These are phyloP conservation scores for Fusarium sulawesiense DNA, from an alignment of 2,329 filamentous ascomycete species.

Conservation along the genomic window DNA sequence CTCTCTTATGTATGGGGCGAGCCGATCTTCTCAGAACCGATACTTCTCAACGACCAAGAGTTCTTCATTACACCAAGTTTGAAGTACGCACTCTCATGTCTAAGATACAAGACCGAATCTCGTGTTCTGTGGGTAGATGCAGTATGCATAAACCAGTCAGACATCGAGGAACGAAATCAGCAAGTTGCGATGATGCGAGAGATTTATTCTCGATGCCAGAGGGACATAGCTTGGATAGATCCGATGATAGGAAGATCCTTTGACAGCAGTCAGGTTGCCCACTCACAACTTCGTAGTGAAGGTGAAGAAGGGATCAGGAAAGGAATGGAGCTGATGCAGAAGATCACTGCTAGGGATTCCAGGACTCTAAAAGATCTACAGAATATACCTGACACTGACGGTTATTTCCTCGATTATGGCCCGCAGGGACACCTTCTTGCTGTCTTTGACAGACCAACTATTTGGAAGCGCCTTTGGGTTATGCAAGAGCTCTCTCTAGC, in stretches of 20 bases:
- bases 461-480: constrained; percentile 24
- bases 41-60: not conserved
- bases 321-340: constrained; percentile 3
- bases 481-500: constrained; percentile 31
- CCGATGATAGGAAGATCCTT: not conserved
- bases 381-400: rapidly evolving
- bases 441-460: not conserved
- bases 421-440: not conserved
- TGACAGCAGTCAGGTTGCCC: rapidly evolving
- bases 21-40: not conserved
- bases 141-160: constrained; percentile 30
- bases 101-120: rapidly evolving
- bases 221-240: constrained; percentile 30
- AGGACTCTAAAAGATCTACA: constrained; percentile 10
- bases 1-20: constrained; percentile 35
- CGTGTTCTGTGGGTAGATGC: constrained; percentile 30
- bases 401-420: rapidly evolving
- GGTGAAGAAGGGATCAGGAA: not conserved
- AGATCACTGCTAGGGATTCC: not conserved
- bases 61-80: constrained; percentile 18
- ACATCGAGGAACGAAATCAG: constrained; percentile 9
- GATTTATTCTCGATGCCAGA: constrained; percentile 19
- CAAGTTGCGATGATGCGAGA: constrained; percentile 25
- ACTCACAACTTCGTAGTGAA: not conserved
- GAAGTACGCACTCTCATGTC: not conserved